Evolutionary conservation across 2,329 filamentous ascomycete genomes (phyloP).

Genomic region (Pseudocercospora fijiensis): DNA sequence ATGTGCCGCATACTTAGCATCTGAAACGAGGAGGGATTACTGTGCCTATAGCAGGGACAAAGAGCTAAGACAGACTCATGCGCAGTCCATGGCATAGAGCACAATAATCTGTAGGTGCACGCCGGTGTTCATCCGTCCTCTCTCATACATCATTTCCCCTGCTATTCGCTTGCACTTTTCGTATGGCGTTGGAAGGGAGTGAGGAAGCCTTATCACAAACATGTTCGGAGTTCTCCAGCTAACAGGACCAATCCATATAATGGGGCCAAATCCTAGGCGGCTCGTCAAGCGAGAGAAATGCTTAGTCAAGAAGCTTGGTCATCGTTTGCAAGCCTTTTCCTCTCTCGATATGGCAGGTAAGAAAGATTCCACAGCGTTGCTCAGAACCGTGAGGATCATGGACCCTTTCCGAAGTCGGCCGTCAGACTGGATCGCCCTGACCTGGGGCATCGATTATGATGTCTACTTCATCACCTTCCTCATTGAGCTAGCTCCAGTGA

Average conservation of each 20-base stretch:
- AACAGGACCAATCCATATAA: background rate
- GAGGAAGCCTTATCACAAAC: background rate
- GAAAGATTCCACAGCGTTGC: background rate
- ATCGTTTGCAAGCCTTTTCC: background rate
- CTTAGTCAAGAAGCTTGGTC: background rate
- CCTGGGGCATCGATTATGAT: slow-evolving; percentile 6
- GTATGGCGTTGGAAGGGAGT: background rate
- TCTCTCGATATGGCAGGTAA: background rate
- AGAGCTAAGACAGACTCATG: too few relatives aligned
- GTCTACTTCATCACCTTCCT: background rate
- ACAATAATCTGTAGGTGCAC: background rate
- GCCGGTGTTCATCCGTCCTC: background rate
- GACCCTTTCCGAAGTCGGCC: slow-evolving; percentile 18
- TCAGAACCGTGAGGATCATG: slow-evolving; percentile 7
- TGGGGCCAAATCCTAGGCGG: background rate
- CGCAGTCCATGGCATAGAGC: too few relatives aligned
- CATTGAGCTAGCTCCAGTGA: background rate
- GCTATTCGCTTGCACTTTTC: background rate
- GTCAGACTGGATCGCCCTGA: slow-evolving; percentile 8
- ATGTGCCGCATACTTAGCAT: too few relatives aligned
- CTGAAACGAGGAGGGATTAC: too few relatives aligned
- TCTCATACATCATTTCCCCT: background rate
- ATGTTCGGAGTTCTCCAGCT: background rate
- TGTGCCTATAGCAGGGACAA: too few relatives aligned
- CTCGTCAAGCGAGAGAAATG: background rate